Base-by-base conservation (phyloP, 768 basidiomycete genomes). In the Podaxis rugospora region DNA sequence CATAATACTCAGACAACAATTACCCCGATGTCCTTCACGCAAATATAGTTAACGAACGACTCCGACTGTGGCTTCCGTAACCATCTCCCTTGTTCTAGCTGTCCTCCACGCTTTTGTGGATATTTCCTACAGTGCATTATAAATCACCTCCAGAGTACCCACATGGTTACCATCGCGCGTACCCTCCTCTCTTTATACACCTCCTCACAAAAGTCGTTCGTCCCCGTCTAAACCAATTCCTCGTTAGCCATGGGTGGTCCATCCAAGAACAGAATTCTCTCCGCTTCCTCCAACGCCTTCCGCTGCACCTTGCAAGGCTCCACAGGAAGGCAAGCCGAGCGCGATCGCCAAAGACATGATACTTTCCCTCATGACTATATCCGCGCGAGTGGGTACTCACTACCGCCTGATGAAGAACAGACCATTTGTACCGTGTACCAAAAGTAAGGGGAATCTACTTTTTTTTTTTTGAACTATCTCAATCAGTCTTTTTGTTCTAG, bases 281-380 rank as follows among this genome's bases (percentile, higher is more conserved):
- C 51, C 28, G 2, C 11, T 5, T 51, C 51, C 21, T 18, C 46
- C 32, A n/a, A 18, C 11, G 5, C 37, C 39, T 21, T 35, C 27
- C 23, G 37, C 27, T 2, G 16, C 44, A 14, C 5, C 44, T 16
- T 28, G 21, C 47, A 32, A 32, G 2, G 32, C 32, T 32, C 32
- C 47, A 49, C 21, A 49, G 4, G 40, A 42, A 42, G 47, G 23
- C 47, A 6, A 21, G 23, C 47, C 47, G 25, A 27, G 10, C 7
- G 11, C 0, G 21, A 11, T 27, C 11, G 47, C 23, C 47, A 49
- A 23, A 25, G 10, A 11, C 47, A 13, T 5, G 47, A 9, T 21
- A 6, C 47, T 36, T 57, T 57, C 55, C 55, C 55, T 57, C 55
- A 57, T 10, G 46, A 47, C 55, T 57, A 57, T 14, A 35, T 57